Evolutionary conservation across 768 basidiomycete species (phyloP).

Genomic region (Termitomyces sp.): DNA sequence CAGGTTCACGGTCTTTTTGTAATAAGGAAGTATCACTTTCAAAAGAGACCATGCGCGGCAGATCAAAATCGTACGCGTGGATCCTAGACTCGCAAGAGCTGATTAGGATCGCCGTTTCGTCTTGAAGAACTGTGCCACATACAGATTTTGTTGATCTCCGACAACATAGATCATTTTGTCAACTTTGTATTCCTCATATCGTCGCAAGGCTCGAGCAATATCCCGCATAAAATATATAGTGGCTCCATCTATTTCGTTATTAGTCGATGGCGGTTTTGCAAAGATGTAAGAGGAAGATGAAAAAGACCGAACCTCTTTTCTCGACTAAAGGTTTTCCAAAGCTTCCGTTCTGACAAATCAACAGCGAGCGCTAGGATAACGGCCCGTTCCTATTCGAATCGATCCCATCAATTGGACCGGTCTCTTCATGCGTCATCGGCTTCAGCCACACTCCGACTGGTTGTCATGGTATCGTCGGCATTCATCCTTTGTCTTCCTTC

Average conservation of each 20-base stretch:
- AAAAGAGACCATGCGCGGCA: constrained; percentile 89
- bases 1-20: constrained; percentile 6
- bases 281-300: too few relatives aligned
- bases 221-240: constrained; percentile 92
- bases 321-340: constrained; percentile 83
- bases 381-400: neutral
- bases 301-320: constrained; percentile 54
- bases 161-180: constrained; percentile 91
- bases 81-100: constrained; percentile 44
- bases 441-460: neutral
- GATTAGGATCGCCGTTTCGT: constrained; percentile 61
- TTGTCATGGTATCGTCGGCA: neutral
- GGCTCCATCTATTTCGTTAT: constrained; percentile 61
- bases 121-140: constrained; percentile 89
- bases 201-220: constrained; percentile 87
- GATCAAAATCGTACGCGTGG: constrained; percentile 92
- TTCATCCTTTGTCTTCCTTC: constrained; percentile 27
- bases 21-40: constrained; percentile 51
- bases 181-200: constrained; percentile 83
- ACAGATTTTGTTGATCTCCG: constrained; percentile 78
- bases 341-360: constrained; percentile 82
- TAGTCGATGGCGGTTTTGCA: too few relatives aligned
- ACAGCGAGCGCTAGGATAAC: constrained; percentile 71
- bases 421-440: neutral
- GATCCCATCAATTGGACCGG: neutral